These are phyloP conservation scores for Rhizoclosmatium globosum DNA, from an alignment of 192 early-diverging fungal genomes.

Conservation along the genomic window DNA sequence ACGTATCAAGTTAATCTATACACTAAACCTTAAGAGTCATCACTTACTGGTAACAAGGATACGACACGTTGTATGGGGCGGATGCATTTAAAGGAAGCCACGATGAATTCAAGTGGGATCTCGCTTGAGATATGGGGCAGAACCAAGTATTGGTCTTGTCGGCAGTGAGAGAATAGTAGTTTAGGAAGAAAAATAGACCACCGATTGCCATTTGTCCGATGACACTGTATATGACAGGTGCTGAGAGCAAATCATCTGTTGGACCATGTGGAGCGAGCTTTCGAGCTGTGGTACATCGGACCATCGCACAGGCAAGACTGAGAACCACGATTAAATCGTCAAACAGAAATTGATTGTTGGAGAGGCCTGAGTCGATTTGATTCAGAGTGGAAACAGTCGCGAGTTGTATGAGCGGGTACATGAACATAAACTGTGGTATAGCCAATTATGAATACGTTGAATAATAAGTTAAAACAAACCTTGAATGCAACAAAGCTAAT, in stretches of 20 bases:
- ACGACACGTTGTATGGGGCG: slow-evolving; percentile 33
- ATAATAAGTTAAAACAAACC: slow-evolving; percentile 42
- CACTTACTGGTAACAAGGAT: slow-evolving; percentile 56
- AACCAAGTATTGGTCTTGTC: slow-evolving; percentile 45
- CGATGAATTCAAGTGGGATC: slow-evolving; percentile 31
- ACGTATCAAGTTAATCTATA: not conserved
- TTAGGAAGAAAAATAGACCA: slow-evolving; percentile 41
- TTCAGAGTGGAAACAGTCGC: slow-evolving; percentile 51
- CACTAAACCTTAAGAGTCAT: not conserved
- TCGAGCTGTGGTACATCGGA: slow-evolving; percentile 41
- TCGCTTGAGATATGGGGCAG: slow-evolving; percentile 45
- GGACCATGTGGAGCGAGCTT: slow-evolving; percentile 40
- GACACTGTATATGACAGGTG: slow-evolving; percentile 45
- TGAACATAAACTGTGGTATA: slow-evolving; percentile 53
- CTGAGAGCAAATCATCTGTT: slow-evolving; percentile 54
- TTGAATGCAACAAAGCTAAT: slow-evolving; percentile 80
- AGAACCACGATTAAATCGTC: slow-evolving; percentile 58
- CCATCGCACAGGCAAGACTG: slow-evolving; percentile 51
- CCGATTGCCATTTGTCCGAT: slow-evolving; percentile 55
- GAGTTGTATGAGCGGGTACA: slow-evolving; percentile 61
- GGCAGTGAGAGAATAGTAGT: slow-evolving; percentile 26
- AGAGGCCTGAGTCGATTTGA: slow-evolving; percentile 45
- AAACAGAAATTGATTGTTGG: slow-evolving; percentile 64
- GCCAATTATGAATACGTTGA: not conserved
- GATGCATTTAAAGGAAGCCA: slow-evolving; percentile 43